These are phyloP conservation scores for Pulveroboletus sp. DNA, from an alignment of 768 basidiomycete genomes.

Conservation along the genomic window DNA sequence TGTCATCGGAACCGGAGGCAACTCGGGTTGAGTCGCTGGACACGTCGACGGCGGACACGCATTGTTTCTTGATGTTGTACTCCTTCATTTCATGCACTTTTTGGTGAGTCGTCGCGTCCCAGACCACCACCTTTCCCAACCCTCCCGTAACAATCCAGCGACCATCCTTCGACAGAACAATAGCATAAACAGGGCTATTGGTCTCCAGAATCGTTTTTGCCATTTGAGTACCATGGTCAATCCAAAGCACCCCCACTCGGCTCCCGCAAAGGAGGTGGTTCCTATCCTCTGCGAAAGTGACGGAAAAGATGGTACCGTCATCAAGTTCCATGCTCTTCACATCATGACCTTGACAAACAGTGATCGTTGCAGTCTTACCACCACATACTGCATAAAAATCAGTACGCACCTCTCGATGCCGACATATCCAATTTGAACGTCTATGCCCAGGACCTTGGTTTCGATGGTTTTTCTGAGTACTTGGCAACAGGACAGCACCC, in stretches of 20 bases:
- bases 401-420: too few species aligned
- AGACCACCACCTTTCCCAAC: not conserved
- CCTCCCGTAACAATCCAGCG: not conserved
- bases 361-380: not conserved
- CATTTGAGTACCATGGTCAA: not conserved
- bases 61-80: not conserved
- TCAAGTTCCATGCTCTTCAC: not conserved
- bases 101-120: not conserved
- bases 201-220: not conserved
- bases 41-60: not conserved
- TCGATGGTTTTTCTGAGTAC: too few species aligned
- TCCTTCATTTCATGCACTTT: not conserved
- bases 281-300: not conserved
- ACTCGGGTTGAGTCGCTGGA: constrained; percentile 8
- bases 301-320: not conserved
- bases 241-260: not conserved
- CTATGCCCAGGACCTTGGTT: too few species aligned
- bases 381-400: too few species aligned
- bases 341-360: not conserved
- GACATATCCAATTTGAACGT: too few species aligned
- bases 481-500: too few species aligned
- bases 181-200: not conserved
- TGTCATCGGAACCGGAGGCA: constrained; percentile 8
- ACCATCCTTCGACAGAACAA: not conserved
- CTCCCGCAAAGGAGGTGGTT: not conserved